Conservation (phyloP, 1,284 basidiomycete genomes). For the Xerocomus amazonicus region DNA sequence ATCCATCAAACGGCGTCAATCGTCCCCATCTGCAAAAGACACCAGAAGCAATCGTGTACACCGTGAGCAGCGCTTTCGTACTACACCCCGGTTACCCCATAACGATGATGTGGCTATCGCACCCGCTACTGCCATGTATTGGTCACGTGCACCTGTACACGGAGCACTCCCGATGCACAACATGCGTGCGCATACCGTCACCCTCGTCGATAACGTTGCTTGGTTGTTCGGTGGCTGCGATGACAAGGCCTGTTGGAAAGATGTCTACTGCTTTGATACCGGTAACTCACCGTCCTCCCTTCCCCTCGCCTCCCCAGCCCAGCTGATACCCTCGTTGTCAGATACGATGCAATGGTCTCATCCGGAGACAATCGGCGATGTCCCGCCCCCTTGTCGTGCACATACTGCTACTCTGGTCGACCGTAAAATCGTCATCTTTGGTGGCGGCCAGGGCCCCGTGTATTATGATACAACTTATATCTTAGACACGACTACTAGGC, state of each 20-base stretch:
- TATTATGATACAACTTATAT: constrained; percentile 80
- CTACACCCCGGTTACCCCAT: constrained; percentile 53
- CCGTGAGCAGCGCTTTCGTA: constrained; percentile 35
- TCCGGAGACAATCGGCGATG: constrained; percentile 69
- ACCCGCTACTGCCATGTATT: constrained; percentile 74
- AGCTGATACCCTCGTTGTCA: constrained; percentile 27
- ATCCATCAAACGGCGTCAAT: constrained; percentile 26
- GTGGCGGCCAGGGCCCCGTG: constrained; percentile 77
- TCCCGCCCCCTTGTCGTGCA: constrained; percentile 80
- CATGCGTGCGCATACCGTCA: constrained; percentile 83
- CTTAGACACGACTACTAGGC: constrained; percentile 73
- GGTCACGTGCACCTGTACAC: constrained; percentile 80
- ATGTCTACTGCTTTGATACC: constrained; percentile 84
- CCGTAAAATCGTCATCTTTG: constrained; percentile 76
- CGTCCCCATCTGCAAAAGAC: constrained; percentile 31
- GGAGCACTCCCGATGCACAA: constrained; percentile 70
- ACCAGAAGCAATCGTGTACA: constrained; percentile 13
- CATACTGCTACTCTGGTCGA: constrained; percentile 88
- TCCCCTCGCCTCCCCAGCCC: no score
- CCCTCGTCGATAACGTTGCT: constrained; percentile 75
- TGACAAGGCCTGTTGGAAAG: constrained; percentile 70
- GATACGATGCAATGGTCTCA: constrained; percentile 90
- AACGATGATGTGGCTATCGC: constrained; percentile 52
- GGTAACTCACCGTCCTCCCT: constrained; percentile 42
- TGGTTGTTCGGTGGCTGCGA: constrained; percentile 93